Conservation (phyloP, 768 basidiomycete genomes). For the button mushroom (Agaricus bisporus) region DNA sequence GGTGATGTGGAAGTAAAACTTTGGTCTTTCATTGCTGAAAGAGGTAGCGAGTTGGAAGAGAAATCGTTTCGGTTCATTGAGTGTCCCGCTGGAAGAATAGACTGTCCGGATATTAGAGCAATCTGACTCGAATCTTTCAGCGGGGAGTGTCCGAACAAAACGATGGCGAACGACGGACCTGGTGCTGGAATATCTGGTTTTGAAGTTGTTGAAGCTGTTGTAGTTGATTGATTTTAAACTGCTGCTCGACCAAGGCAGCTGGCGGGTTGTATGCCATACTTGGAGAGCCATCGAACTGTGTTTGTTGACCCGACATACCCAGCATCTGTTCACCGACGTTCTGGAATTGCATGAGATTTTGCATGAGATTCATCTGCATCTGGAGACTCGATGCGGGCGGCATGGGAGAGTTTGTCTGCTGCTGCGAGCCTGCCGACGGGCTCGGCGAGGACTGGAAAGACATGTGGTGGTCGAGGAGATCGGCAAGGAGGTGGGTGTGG, state of each 20-base stretch:
- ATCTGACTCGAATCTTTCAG: constrained; percentile 34
- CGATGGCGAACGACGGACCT: constrained; percentile 41
- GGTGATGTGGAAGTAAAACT: neutral
- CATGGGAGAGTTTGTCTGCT: neutral
- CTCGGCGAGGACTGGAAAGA: constrained; percentile 13
- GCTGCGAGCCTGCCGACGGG: neutral
- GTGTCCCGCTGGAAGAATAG: constrained; percentile 15
- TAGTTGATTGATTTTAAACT: constrained; percentile 71
- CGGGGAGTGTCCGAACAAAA: constrained; percentile 8
- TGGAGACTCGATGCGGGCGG: constrained; percentile 11
- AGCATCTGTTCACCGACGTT: constrained; percentile 28
- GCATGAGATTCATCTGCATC: constrained; percentile 41
- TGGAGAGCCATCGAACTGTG: neutral
- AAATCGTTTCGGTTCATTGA: constrained; percentile 36
- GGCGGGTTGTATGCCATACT: constrained; percentile 31
- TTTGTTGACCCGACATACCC: constrained; percentile 5
- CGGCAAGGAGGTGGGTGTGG: constrained; percentile 13
- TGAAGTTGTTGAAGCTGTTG: constrained; percentile 76
- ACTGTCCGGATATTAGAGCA: constrained; percentile 57
- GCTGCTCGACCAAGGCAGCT: constrained; percentile 64
- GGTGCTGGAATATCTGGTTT: constrained; percentile 85
- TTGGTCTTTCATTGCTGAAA: constrained; percentile 4
- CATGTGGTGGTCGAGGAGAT: neutral
- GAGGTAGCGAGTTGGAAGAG: constrained; percentile 7
- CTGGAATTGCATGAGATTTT: constrained; percentile 47